Conservation (phyloP, 208 protist genomes). For the Phytomonas sp. region DNA sequence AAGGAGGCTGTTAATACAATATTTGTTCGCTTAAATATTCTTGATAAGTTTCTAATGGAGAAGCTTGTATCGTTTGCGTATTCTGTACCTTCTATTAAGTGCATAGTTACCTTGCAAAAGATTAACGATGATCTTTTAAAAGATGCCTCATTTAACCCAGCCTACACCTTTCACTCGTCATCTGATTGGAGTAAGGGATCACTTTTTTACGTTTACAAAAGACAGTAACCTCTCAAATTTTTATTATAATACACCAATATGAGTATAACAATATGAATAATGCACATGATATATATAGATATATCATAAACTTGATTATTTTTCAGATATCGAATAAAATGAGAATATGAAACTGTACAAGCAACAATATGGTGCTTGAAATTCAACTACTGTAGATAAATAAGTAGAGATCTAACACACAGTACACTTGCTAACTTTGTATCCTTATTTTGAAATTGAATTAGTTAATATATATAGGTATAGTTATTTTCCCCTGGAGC, state of each 20-base stretch:
- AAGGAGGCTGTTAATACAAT: conserved; percentile 62
- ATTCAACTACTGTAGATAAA: neutral
- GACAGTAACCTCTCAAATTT: neutral
- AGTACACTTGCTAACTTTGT: neutral
- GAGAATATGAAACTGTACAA: neutral
- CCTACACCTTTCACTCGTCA: conserved; percentile 39
- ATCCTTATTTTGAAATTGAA: neutral
- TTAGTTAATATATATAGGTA: neutral
- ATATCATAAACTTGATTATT: conserved; percentile 1
- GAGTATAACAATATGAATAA: neutral
- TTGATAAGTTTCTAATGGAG: conserved; percentile 73
- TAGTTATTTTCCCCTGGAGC: neutral
- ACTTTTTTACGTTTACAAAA: conserved; percentile 69
- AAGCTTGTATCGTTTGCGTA: conserved; percentile 42
- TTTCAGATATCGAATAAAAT: neutral
- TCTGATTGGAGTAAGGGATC: conserved; percentile 75
- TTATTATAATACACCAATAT: neutral
- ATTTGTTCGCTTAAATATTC: conserved; percentile 80
- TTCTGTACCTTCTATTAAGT: conserved; percentile 46
- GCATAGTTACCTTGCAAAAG: conserved; percentile 72
- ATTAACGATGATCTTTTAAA: conserved; percentile 37
- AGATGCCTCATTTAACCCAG: conserved; percentile 22
- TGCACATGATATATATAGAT: conserved; percentile 2
- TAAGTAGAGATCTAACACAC: neutral
- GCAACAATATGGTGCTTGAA: neutral